Evolutionary conservation across 2,329 filamentous ascomycete genomes (phyloP), one percentile per base, ranked within the genome.

Genomic region (Bipolaris victoriae): DNA sequence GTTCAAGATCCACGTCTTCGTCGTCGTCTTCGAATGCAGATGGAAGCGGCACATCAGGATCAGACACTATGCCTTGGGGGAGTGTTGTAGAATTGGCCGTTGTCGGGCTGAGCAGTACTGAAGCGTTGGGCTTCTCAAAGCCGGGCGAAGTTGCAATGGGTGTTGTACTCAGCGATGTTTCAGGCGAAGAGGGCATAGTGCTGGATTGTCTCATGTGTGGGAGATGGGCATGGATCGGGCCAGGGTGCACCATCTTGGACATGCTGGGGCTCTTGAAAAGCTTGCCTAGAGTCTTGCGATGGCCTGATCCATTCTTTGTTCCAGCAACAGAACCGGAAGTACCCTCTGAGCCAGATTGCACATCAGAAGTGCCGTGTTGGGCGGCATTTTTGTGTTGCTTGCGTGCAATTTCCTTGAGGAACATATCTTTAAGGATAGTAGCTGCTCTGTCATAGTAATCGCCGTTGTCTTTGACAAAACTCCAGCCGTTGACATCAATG

Each of bases 401-500:
- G 36, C 86, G 84, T 50, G 86, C 78, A 69, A 88, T 91, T 76
- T 97, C 94, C 62, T 87, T 87, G 62, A 96, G 82, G 65, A 99
- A 98, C 73, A 96, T 91, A 6, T 95, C 89, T 71, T 88, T 91
- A 49, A 99, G 80, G 47, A 98, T 97, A 58, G 83, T 88, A 20
- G 95, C 88, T 66, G 90, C 95, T 70, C 92, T 91, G 70, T 98
- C 91, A 75, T 99, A 99, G 77, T 99, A 99, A 59, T 96, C 93
- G 61, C 97, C 94, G 69, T 99, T 99, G 76, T 99, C 96, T 76
- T 99, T 99, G 76, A 99, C 95, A 70, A 99, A 99, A 73, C 94
- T 98, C 96, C 96, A 99, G 11, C 95, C 95, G 75, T 99, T 99
- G 67, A 99, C 95, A 70, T 99, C 95, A 65, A 99, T 99, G 47